Conservation (phyloP, 805 yeast genomes). For the Cyberlindnera subsufficiens region DNA sequence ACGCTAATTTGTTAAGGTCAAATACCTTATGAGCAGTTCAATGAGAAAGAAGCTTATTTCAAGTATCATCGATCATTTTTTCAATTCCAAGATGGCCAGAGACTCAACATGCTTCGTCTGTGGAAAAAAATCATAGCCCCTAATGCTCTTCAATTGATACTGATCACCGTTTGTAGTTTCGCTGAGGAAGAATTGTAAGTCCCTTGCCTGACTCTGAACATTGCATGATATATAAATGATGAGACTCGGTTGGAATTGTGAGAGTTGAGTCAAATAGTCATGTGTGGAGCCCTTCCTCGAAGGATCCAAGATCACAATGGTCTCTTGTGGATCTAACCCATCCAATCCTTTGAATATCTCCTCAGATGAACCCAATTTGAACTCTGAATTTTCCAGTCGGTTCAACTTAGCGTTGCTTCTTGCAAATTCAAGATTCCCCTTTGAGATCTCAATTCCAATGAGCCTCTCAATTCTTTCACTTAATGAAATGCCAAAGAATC, state of each 20-base stretch:
- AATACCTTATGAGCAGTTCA: too few species aligned
- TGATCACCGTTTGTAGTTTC: conserved; percentile 52
- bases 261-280: conserved; percentile 73
- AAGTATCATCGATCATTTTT: not conserved
- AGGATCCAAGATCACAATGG: conserved; percentile 90
- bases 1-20: too few species aligned
- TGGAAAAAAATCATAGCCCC: conserved; percentile 95
- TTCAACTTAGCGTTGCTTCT: conserved; percentile 69
- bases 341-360: conserved; percentile 60
- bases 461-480: conserved; percentile 67
- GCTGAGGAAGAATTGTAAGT: conserved; percentile 70
- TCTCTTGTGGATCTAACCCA: conserved; percentile 53
- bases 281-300: conserved; percentile 96
- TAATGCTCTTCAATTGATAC: conserved; percentile 68
- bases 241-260: conserved; percentile 75
- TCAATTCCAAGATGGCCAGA: conserved; percentile 53
- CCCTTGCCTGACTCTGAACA: conserved; percentile 97
- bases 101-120: conserved; percentile 91
- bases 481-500: conserved; percentile 82
- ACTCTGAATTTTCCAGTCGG: conserved; percentile 65
- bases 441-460: conserved; percentile 89
- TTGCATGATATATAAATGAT: conserved; percentile 91
- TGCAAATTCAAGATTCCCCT: conserved; percentile 85
- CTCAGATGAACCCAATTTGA: conserved; percentile 88
- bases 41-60: too few species aligned